Evolutionary conservation across 1,284 basidiomycete species (phyloP), one percentile per base, ranked within the genome.

Genomic region (Schizopora paradoxa): DNA sequence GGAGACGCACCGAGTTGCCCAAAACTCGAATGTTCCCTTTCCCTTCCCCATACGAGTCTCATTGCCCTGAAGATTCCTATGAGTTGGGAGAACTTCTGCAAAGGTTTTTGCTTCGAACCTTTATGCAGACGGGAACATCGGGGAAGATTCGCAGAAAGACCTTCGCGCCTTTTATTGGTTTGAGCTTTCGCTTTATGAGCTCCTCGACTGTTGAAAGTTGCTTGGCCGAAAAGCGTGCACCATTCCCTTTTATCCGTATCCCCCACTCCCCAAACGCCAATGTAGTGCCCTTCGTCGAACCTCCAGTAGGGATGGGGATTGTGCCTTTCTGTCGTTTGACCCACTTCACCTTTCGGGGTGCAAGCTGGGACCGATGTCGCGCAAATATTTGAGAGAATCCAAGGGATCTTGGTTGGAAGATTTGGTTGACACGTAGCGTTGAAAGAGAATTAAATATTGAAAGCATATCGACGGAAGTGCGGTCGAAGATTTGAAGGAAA

Each of bases 11-110:
- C 90, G 79, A 51, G 90, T 92, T 27, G 94, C 91, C 96, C 95
- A 98, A 65, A 79, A 98, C 63, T 98, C 95, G 59, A 98, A 99
- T 0, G 87, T 80, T 38, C 96, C 96, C 66, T 99, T 99, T 49
- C 96, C 96, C 68, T 98, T 98, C 37, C 95, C 95, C 96, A 99
- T 99, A 79, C 96, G 88, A 5, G 94, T 96, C 66, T 99, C 95
- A 60, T 97, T 98, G 45, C 95, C 95, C 87, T 91, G 51, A 3
- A 21, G 47, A 18, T 23, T 29, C 37, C 29, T 4, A 14, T 28
- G 19, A 40, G 14, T 39, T 51, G 14, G 43, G 22, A 37, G 29
- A 28, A 14, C 25, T 26, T 23, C 32, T 18, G 14, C 27, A 22
- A 29, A 2, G 4, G 6, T 5, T 8, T 27, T 4, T 42, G 25